phyloP scores from a whole-genome alignment of 352 stramenopile species.

The Chrysophaeum taylorii region DNA sequence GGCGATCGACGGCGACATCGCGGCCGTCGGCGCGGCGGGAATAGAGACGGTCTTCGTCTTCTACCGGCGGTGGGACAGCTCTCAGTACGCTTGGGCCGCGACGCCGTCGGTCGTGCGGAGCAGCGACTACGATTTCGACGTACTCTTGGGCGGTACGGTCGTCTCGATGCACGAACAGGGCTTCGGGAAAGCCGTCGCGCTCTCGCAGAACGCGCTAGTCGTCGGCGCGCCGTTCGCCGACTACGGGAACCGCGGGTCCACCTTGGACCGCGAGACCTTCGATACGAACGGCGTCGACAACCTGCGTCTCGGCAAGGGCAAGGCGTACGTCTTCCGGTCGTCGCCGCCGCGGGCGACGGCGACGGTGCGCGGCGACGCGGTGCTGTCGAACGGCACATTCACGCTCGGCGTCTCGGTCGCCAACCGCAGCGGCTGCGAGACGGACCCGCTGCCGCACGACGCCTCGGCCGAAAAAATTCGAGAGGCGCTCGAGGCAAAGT shows the following conservation, averaged over 20 bases:
- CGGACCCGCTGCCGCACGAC: conserved; percentile 48
- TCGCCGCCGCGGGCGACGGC: conserved; percentile 39
- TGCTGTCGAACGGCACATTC: conserved; percentile 52
- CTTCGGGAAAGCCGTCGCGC: conserved; percentile 69
- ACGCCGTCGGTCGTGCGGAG: conserved; percentile 47
- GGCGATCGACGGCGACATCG: conserved; percentile 66
- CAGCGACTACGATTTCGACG: conserved; percentile 66
- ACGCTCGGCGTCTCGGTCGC: conserved; percentile 50
- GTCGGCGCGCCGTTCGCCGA: conserved; percentile 70
- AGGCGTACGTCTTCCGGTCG: conserved; percentile 48
- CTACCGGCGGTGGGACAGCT: conserved; percentile 40
- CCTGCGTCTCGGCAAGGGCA: conserved; percentile 38
- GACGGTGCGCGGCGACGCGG: conserved; percentile 38
- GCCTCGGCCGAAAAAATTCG: conserved; percentile 58
- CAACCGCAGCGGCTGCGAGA: conserved; percentile 50
- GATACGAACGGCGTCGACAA: conserved; percentile 44
- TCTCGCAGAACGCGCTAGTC: conserved; percentile 66
- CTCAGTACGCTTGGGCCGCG: conserved; percentile 25
- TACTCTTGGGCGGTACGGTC: conserved; percentile 41
- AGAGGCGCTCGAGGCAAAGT: conserved; percentile 52
- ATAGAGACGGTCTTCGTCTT: conserved; percentile 47
- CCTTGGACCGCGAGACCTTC: conserved; percentile 35
- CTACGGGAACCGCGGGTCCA: conserved; percentile 46
- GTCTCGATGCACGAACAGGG: conserved; percentile 60
- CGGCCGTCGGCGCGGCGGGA: conserved; percentile 68